phyloP scores from a whole-genome alignment of 164 flowering plant genomes.

The Vitis amurensis region DNA sequence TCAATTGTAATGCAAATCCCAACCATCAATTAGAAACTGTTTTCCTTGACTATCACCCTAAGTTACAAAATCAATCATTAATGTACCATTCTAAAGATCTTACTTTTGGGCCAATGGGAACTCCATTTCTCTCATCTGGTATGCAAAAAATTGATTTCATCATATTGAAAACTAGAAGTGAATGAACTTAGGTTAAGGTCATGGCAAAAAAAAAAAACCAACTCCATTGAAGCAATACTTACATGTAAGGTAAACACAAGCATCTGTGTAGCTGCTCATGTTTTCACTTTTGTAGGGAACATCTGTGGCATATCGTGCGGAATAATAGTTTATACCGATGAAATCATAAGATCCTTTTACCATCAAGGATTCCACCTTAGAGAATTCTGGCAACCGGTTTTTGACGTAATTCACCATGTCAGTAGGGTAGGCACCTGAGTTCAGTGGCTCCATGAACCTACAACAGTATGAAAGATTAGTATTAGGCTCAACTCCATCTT shows the following conservation, averaged over 20 bases:
- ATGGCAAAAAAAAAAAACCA: too few species aligned
- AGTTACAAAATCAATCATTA: too few species aligned
- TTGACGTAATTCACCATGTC: conserved; percentile 3
- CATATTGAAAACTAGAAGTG: background rate
- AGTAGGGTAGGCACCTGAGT: conserved; percentile 13
- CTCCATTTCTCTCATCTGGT: conserved; percentile 17
- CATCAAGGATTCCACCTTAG: background rate
- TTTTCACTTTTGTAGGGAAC: background rate
- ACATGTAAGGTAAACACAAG: conserved; percentile 2
- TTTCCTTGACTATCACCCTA: too few species aligned
- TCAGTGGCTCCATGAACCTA: conserved; percentile 19
- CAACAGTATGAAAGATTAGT: background rate
- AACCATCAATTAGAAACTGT: background rate
- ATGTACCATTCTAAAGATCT: too few species aligned
- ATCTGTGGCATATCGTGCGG: conserved; percentile 8
- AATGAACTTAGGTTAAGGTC: background rate
- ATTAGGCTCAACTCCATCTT: too few species aligned
- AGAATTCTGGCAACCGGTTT: conserved; percentile 20
- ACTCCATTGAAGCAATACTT: background rate
- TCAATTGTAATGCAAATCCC: background rate
- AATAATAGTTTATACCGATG: conserved; percentile 24
- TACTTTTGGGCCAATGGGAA: conserved; percentile 19
- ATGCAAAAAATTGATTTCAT: background rate
- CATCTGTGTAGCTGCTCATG: conserved; percentile 6
- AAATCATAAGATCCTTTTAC: conserved; percentile 25